Evolutionary conservation across 768 basidiomycete species (phyloP).

Genomic region (Leccinum arenicola): DNA sequence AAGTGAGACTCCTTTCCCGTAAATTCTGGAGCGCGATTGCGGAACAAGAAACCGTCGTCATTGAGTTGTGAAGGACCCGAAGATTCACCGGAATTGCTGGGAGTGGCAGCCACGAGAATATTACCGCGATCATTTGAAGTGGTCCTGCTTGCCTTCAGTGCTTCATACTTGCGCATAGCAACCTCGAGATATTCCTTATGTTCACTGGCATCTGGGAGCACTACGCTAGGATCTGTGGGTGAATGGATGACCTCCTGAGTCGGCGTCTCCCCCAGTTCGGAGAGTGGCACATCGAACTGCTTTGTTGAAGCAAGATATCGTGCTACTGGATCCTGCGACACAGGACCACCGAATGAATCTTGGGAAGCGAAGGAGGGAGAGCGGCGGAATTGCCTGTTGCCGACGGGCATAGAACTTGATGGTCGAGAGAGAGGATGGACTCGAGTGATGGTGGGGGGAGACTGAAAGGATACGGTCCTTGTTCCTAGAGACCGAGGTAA

Average conservation of each 20-base stretch:
- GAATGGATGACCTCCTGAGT: slow-evolving; percentile 26
- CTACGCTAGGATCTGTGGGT: slow-evolving; percentile 44
- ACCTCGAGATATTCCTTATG: slow-evolving; percentile 22
- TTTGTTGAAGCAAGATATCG: slow-evolving; percentile 44
- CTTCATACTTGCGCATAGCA: slow-evolving; percentile 27
- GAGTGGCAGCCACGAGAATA: slow-evolving; percentile 54
- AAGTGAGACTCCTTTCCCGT: slow-evolving; percentile 29
- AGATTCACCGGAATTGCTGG: slow-evolving; percentile 39
- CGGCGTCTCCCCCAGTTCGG: slow-evolving; percentile 44
- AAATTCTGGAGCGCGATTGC: slow-evolving; percentile 9
- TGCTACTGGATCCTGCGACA: slow-evolving; percentile 47
- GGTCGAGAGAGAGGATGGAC: slow-evolving; percentile 15
- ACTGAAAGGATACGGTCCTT: slow-evolving; percentile 36
- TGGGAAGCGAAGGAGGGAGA: slow-evolving; percentile 45
- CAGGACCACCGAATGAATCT: slow-evolving; percentile 60
- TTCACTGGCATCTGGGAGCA: slow-evolving; percentile 47
- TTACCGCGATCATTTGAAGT: slow-evolving; percentile 13
- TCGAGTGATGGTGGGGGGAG: slow-evolving; percentile 22
- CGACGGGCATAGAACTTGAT: slow-evolving; percentile 23
- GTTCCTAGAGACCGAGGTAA: slow-evolving; percentile 28
- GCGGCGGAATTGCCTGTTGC: slow-evolving; percentile 24
- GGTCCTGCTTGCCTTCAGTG: slow-evolving; percentile 14
- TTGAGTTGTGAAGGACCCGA: slow-evolving; percentile 14
- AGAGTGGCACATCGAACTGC: slow-evolving; percentile 56
- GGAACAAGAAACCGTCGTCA: slow-evolving; percentile 10